A percentile compares a stretch with the other conserved stretches of the same genome.
Conservation (phyloP, 2,329 filamentous ascomycete species). For the Fusarium ambrosium region DNA sequence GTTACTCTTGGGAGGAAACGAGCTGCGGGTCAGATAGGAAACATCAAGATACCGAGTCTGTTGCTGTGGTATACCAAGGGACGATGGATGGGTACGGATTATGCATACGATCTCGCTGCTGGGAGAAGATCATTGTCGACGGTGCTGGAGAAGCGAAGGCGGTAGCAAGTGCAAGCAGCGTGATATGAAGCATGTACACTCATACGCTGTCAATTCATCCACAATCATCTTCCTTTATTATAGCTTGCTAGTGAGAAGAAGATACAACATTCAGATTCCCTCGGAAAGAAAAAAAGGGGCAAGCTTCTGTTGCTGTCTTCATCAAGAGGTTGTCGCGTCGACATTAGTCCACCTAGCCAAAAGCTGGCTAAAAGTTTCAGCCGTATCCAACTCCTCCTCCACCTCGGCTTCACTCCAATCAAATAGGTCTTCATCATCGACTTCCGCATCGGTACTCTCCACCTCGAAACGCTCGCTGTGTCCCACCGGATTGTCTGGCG, state of each 20-base stretch:
- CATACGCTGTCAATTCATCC: no score
- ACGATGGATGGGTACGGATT: neutral
- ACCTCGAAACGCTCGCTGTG: neutral
- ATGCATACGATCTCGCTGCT: neutral
- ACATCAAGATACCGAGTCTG: neutral
- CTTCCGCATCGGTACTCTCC: neutral
- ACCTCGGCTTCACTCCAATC: neutral
- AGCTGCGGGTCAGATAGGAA: neutral
- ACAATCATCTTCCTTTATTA: neutral
- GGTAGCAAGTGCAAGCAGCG: neutral
- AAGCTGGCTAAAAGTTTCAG: neutral
- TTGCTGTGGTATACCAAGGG: neutral
- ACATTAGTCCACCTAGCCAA: neutral
- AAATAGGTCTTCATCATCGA: neutral
- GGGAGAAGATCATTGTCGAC: neutral
- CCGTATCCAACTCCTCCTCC: neutral
- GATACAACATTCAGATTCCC: neutral
- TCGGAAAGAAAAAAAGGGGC: neutral
- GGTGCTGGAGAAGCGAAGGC: neutral
- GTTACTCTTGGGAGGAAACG: neutral
- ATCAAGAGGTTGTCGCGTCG: neutral
- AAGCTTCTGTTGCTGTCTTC: neutral
- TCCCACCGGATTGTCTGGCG: no score
- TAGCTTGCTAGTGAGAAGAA: neutral
- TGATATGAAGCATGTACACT: neutral